Percentiles rank a stretch among this genome's conserved stretches.
Conservation (phyloP, 1,284 basidiomycete species). For the Sanguinoderma infundibulare region DNA sequence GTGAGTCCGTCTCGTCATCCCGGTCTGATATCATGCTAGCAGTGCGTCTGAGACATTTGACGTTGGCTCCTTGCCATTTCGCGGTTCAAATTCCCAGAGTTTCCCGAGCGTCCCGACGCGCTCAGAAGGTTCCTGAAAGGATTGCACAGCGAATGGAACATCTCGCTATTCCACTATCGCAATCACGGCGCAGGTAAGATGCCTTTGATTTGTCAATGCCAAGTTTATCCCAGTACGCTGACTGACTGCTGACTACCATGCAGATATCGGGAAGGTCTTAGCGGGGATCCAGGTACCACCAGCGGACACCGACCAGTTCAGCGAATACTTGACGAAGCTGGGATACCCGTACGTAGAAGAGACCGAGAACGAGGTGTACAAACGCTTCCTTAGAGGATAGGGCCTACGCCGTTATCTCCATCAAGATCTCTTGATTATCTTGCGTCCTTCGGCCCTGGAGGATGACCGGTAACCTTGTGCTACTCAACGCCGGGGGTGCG, state of each 20-base stretch:
- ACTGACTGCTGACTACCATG: neutral
- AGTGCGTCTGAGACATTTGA: neutral
- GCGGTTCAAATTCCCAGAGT: too few relatives aligned
- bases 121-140: slow-evolving; percentile 88
- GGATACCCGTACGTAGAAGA: slow-evolving; percentile 94
- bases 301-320: slow-evolving; percentile 67
- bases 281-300: slow-evolving; percentile 93
- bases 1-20: slow-evolving; percentile 44
- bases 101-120: slow-evolving; percentile 95
- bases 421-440: neutral
- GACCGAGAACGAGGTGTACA: slow-evolving; percentile 89
- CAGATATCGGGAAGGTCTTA: slow-evolving; percentile 90
- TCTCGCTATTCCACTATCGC: slow-evolving; percentile 96
- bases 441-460: too few relatives aligned
- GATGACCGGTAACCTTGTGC: too few relatives aligned
- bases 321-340: slow-evolving; percentile 76
- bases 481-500: neutral
- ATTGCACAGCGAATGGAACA: slow-evolving; percentile 89
- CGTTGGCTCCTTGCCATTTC: too few relatives aligned
- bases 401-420: neutral
- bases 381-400: slow-evolving; percentile 63
- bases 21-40: neutral
- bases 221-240: neutral
- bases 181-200: slow-evolving; percentile 91
- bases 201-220: neutral